Conservation (phyloP, 2,329 filamentous ascomycete species). For the Cytospora piceae region DNA sequence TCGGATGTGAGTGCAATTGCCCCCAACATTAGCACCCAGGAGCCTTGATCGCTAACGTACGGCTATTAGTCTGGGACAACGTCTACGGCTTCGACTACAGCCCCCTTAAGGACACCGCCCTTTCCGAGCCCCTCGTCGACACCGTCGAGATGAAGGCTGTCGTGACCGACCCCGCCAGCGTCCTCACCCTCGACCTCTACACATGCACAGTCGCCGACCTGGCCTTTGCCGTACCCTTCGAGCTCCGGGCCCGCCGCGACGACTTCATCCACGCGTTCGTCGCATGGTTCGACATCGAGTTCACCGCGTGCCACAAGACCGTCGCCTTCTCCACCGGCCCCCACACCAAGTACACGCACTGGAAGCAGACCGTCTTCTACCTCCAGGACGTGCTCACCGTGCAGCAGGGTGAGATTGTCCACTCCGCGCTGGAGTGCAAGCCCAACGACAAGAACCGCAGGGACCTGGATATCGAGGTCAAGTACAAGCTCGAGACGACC, state of each 20-base stretch:
- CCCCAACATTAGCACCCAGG: background rate
- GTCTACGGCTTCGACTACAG: conserved; percentile 98
- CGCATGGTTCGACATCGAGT: conserved; percentile 99
- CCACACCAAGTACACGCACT: conserved; percentile 99
- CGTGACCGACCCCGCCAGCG: conserved; percentile 84
- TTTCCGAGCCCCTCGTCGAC: conserved; percentile 95
- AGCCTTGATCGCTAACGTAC: conserved; percentile 6
- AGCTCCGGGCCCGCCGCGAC: conserved; percentile 76
- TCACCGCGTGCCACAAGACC: conserved; percentile 96
- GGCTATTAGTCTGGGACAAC: conserved; percentile 87
- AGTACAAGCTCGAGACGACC: conserved; percentile 78
- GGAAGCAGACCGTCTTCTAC: conserved; percentile 99
- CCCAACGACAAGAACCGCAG: conserved; percentile 94
- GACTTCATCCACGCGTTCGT: conserved; percentile 97
- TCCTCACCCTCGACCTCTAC: conserved; percentile 92
- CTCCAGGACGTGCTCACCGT: conserved; percentile 91
- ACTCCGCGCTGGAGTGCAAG: conserved; percentile 75
- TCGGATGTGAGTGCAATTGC: conserved; percentile 74
- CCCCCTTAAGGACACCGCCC: conserved; percentile 88
- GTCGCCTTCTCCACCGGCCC: conserved; percentile 96
- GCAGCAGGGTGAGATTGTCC: conserved; percentile 80
- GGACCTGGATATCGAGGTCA: conserved; percentile 88
- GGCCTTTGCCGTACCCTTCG: conserved; percentile 79
- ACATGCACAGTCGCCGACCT: conserved; percentile 84
- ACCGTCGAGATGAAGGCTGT: conserved; percentile 97